Conservation (phyloP, 495 filamentous ascomycete genomes). For the Rhizodiscina lignyota region DNA sequence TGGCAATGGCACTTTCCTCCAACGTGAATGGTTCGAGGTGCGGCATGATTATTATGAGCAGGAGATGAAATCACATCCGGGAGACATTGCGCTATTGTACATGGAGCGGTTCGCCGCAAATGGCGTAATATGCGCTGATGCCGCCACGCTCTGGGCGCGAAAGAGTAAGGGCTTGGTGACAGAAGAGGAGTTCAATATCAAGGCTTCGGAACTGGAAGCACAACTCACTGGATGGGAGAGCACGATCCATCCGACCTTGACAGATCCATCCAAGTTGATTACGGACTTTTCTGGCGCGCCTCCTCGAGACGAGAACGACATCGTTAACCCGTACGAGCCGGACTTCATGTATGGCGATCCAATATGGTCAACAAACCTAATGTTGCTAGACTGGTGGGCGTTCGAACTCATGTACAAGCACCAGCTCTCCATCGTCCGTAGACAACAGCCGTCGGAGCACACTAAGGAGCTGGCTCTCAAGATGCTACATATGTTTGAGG, state of each 20-base stretch:
- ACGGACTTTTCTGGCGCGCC: slow-evolving; percentile 35
- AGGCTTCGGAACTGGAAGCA: slow-evolving; percentile 39
- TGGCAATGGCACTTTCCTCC: slow-evolving; percentile 54
- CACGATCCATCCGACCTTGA: slow-evolving; percentile 39
- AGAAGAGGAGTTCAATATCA: slow-evolving; percentile 42
- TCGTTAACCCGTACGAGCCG: slow-evolving; percentile 55
- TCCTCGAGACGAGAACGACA: slow-evolving; percentile 39
- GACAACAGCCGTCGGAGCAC: slow-evolving; percentile 33
- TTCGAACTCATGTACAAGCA: slow-evolving; percentile 68
- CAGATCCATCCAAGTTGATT: slow-evolving; percentile 39
- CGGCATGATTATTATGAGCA: slow-evolving; percentile 44
- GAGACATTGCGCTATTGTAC: slow-evolving; percentile 46
- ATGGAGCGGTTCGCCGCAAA: slow-evolving; percentile 46
- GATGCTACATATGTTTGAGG: slow-evolving; percentile 61
- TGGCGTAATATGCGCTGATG: slow-evolving; percentile 62
- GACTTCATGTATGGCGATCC: slow-evolving; percentile 49
- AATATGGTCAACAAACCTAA: slow-evolving; percentile 55
- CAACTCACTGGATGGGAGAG: slow-evolving; percentile 38
- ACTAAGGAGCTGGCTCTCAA: slow-evolving; percentile 45
- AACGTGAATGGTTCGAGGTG: slow-evolving; percentile 64
- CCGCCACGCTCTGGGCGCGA: slow-evolving; percentile 62
- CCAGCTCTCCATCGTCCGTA: slow-evolving; percentile 39
- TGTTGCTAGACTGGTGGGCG: slow-evolving; percentile 62
- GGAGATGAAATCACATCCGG: slow-evolving; percentile 41
- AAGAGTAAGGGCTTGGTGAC: slow-evolving; percentile 44